phyloP scores from a whole-genome alignment of 2,329 filamentous ascomycete genomes.

The Stagonosporopsis tanaceti region DNA sequence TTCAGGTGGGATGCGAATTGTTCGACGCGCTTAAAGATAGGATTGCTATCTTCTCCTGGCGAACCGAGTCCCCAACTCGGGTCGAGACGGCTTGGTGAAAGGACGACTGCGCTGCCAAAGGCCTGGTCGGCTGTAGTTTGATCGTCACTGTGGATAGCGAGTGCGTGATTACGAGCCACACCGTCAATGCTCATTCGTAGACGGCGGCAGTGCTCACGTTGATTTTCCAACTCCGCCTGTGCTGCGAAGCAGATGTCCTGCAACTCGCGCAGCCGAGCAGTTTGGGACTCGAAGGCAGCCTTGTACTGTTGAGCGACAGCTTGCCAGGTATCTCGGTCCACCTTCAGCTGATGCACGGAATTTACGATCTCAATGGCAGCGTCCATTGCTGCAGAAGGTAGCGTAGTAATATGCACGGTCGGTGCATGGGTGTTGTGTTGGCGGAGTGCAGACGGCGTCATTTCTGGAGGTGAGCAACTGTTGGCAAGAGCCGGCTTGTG shows the following conservation, averaged over 20 bases:
- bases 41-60: constrained; percentile 20
- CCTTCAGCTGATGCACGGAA: constrained; percentile 34
- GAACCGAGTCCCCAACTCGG: constrained; percentile 8
- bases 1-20: constrained; percentile 27
- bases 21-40: constrained; percentile 30
- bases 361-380: constrained; percentile 22
- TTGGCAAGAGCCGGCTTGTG: constrained; percentile 1
- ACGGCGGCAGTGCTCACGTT: constrained; percentile 30
- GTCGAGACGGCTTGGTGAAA: constrained; percentile 9
- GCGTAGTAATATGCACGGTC: constrained; percentile 30
- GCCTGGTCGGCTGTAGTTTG: neutral
- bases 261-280: constrained; percentile 31
- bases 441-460: neutral
- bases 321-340: constrained; percentile 42
- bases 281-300: constrained; percentile 38
- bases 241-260: constrained; percentile 42
- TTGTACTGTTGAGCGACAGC: constrained; percentile 40
- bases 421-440: constrained; percentile 13
- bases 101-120: constrained; percentile 28
- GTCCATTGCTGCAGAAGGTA: constrained; percentile 15
- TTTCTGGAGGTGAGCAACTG: neutral
- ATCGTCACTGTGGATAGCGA: constrained; percentile 2
- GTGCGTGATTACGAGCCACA: neutral
- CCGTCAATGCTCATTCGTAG: constrained; percentile 13
- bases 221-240: constrained; percentile 45